A percentile compares a stretch with the other conserved stretches of the same genome.
Conservation (phyloP, 768 basidiomycete species). For the Cyclocybe aegerita region DNA sequence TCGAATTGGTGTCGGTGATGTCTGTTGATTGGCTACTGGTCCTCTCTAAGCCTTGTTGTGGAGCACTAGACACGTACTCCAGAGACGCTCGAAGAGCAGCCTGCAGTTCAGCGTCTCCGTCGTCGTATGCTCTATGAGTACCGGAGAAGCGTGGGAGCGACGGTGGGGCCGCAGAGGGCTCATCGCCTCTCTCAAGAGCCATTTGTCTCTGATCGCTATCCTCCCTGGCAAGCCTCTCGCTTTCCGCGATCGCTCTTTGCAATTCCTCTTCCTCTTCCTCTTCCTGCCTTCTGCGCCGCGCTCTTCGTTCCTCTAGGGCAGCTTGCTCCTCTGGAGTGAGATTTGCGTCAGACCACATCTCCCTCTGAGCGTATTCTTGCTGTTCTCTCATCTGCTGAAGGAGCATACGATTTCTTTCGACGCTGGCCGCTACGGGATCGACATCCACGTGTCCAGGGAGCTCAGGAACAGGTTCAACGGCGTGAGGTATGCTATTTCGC, state of each 20-base stretch:
- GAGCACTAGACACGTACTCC: conserved; percentile 53
- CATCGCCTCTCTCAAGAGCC: no score
- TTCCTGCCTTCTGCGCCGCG: conserved; percentile 29
- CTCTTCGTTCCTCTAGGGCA: conserved; percentile 30
- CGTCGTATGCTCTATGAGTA: conserved; percentile 64
- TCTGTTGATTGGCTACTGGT: conserved; percentile 2
- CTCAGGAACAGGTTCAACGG: not conserved
- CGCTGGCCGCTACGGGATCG: conserved; percentile 66
- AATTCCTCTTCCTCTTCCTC: conserved; percentile 62
- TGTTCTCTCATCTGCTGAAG: conserved; percentile 64
- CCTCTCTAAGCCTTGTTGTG: not conserved
- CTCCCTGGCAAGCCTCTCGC: conserved; percentile 41
- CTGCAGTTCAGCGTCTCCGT: conserved; percentile 86
- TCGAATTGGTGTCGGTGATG: conserved; percentile 28
- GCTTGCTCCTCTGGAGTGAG: conserved; percentile 29
- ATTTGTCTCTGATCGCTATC: conserved; percentile 4
- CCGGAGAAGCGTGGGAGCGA: not conserved
- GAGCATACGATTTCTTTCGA: conserved; percentile 59
- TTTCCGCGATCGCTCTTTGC: conserved; percentile 60
- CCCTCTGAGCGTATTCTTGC: conserved; percentile 67
- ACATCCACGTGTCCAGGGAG: conserved; percentile 26
- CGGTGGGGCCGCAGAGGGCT: no score
- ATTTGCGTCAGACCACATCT: conserved; percentile 45
- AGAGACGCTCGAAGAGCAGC: conserved; percentile 85
- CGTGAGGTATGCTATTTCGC: conserved; percentile 4